Evolutionary conservation across 768 basidiomycete species (phyloP), one percentile per base, ranked within the genome.

Genomic region (Solioccasus polychromus): DNA sequence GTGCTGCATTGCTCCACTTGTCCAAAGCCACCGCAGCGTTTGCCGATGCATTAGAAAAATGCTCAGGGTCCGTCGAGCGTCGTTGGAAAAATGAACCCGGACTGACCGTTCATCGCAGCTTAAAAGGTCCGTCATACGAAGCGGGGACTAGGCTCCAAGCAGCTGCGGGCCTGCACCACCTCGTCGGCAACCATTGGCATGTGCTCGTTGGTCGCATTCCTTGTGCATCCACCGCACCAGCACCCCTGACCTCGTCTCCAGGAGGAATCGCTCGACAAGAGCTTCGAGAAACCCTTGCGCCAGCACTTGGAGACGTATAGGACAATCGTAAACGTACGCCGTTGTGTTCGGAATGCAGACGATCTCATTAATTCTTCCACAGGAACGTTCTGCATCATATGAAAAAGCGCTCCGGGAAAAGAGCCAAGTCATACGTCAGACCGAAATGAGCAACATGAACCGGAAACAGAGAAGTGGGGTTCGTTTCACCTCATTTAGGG

Each of bases 181-280:
- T 97, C 53, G 84, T 95, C 55, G 83, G 86, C 39, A 95, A 94
- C 62, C 90, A 94, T 54, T 92, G 89, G 79, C 90, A 92, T 64
- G 82, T 97, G 46, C 71, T 97, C 62, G 91, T 92, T 50, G 49
- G 83, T 74, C 44, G 31, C 23, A 29, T 47, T 29, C 19, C 35
- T 50, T 51, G 43, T 52, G 46, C n/a, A n/a, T n/a, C 43, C 24
- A 29, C 26, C 34, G 23, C 37, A 20, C 39, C 20, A 39, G 41
- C 17, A 24, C 39, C 42, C 20, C 42, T 37, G 42, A 54, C 47
- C 20, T 39, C 15, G 36, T 50, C 34, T 24, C 26, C 51, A 93
- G 91, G 84, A 88, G 8, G 89, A 92, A 59, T 80, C 88, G 4
- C 71, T 95, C 36, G 89, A 92, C 62, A 84, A 85, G 58, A 88